These are phyloP conservation scores for Penicillium malachiteum DNA, from an alignment of 495 filamentous ascomycete genomes.

Conservation along the genomic window DNA sequence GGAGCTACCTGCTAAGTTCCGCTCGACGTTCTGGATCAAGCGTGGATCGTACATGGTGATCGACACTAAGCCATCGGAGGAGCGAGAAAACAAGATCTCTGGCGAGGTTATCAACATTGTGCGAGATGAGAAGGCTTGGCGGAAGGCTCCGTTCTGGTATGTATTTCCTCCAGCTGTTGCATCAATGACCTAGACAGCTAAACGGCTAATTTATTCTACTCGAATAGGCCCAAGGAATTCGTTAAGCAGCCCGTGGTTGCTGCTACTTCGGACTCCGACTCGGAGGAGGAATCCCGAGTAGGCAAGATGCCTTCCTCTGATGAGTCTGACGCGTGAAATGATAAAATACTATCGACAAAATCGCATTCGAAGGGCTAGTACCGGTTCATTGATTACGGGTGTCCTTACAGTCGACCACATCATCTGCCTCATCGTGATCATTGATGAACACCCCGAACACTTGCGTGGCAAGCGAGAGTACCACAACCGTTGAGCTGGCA, in stretches of 20 bases:
- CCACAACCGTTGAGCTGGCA: constrained; percentile 73
- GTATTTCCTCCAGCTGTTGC: constrained; percentile 17
- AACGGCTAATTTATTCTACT: constrained; percentile 7
- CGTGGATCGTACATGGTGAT: constrained; percentile 84
- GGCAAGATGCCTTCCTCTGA: constrained; percentile 82
- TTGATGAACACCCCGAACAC: constrained; percentile 48
- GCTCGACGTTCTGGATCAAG: constrained; percentile 87
- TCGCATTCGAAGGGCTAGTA: constrained; percentile 2
- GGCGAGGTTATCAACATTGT: constrained; percentile 95
- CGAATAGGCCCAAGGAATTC: constrained; percentile 75
- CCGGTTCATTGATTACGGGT: constrained; percentile 22
- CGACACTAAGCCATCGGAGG: constrained; percentile 64
- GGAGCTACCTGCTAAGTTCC: constrained; percentile 78
- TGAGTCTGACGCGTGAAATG: constrained; percentile 42
- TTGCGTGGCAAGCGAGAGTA: constrained; percentile 64
- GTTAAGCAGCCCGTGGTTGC: constrained; percentile 50
- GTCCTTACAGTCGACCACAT: constrained; percentile 13
- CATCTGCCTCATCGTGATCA: constrained; percentile 17
- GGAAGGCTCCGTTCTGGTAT: constrained; percentile 87
- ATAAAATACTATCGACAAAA: not conserved
- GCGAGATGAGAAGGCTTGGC: constrained; percentile 85
- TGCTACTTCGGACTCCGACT: constrained; percentile 35
- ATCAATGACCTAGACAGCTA: constrained; percentile 6
- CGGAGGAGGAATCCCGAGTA: constrained; percentile 74
- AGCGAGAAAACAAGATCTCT: constrained; percentile 72